Evolutionary conservation across 2,329 filamentous ascomycete genomes (phyloP).

Genomic region (Epichloe gansuensis): DNA sequence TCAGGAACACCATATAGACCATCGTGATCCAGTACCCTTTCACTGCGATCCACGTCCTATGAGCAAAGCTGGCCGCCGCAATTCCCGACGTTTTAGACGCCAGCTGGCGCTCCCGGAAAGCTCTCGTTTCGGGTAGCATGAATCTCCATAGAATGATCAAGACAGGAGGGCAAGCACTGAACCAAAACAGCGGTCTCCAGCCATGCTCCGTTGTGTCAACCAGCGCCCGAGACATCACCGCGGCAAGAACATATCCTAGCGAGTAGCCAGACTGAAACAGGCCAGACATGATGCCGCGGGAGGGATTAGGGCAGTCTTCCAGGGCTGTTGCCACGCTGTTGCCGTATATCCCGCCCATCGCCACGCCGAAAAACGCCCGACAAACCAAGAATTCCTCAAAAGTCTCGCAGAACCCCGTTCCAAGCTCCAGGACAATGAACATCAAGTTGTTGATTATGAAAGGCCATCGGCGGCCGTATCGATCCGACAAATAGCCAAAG

Average conservation of each 20-base stretch:
- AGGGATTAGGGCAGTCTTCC: not conserved
- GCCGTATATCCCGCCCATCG: not conserved
- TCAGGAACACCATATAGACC: not conserved
- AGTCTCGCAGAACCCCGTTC: not conserved
- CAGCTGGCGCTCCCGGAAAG: not conserved
- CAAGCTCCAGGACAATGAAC: not conserved
- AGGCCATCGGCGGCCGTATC: not conserved
- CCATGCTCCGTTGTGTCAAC: not conserved
- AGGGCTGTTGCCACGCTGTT: not conserved
- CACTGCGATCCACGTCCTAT: not conserved
- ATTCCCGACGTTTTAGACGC: not conserved
- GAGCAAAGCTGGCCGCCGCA: not conserved
- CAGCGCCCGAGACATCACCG: not conserved
- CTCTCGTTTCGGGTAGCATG: not conserved
- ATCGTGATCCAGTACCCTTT: not conserved
- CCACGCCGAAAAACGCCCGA: not conserved
- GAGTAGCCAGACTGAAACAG: not conserved
- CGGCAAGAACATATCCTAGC: not conserved
- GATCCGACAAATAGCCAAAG: not conserved
- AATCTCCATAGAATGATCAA: not conserved
- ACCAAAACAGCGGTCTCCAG: slow-evolving; percentile 1
- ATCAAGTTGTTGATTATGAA: not conserved
- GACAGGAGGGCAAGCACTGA: not conserved
- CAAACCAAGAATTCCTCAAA: not conserved
- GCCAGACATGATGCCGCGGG: not conserved